Evolutionary conservation across 306 rosid genomes (phyloP).

Genomic region (Castanea mollissima): DNA sequence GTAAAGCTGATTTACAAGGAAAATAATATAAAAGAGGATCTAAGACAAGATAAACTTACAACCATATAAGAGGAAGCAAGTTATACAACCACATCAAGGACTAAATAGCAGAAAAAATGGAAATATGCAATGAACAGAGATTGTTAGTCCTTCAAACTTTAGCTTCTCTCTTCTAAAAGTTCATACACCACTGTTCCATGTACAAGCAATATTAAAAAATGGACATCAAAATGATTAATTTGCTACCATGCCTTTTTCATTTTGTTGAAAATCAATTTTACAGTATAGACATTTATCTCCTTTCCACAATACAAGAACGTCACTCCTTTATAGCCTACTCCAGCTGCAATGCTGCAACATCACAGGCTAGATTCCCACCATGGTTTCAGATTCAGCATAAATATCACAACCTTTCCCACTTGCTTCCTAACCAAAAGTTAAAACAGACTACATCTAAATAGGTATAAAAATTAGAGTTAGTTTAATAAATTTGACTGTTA

Average conservation of each 20-base stretch:
- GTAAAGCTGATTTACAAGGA: slow-evolving; percentile 56
- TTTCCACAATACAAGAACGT: too few species aligned
- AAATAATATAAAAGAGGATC: background rate
- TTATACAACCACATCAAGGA: background rate
- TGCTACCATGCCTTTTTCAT: too few species aligned
- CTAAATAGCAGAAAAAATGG: background rate
- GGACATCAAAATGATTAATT: too few species aligned
- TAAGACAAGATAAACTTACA: background rate
- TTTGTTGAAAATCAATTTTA: too few species aligned
- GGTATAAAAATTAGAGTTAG: background rate
- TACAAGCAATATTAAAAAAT: too few species aligned
- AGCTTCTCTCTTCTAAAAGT: too few species aligned
- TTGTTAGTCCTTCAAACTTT: too few species aligned
- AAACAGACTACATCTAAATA: background rate
- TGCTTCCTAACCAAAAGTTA: background rate
- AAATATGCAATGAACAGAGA: too few species aligned
- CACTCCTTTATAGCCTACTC: background rate
- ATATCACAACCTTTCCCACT: background rate
- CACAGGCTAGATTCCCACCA: background rate
- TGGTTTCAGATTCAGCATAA: background rate
- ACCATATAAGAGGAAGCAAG: background rate
- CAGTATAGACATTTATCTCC: too few species aligned
- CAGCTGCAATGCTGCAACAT: background rate
- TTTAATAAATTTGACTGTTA: background rate
- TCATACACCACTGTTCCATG: too few species aligned